Base-by-base conservation (phyloP, 1,284 basidiomycete genomes). In the Mixia osmundae region DNA sequence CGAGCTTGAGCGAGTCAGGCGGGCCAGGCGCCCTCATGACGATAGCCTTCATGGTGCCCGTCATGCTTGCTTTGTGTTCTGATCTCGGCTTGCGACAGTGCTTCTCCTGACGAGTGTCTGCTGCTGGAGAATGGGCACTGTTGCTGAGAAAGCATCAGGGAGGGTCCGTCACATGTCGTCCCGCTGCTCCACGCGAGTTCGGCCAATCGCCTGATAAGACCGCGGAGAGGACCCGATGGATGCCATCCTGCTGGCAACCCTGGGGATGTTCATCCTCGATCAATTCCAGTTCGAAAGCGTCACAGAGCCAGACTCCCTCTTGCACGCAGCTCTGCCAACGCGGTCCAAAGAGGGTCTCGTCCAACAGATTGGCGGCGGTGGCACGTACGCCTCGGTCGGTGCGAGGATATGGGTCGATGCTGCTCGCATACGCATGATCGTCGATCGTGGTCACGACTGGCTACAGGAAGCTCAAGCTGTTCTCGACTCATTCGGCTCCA, bases 191-290 rank as follows among this genome's bases (percentile, higher is more conserved):
- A n/a, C n/a, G n/a, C n/a, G n/a, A n/a, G n/a, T n/a, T n/a, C n/a
- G n/a, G n/a, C n/a, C n/a, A n/a, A n/a, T n/a, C n/a, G n/a, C n/a
- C n/a, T n/a, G n/a, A n/a, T n/a, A n/a, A n/a, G n/a, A n/a, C n/a
- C n/a, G n/a, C n/a, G n/a, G n/a, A n/a, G n/a, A n/a, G n/a, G n/a
- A n/a, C n/a, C n/a, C n/a, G n/a, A n/a, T n/a, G n/a, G n/a, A n/a
- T n/a, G n/a, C n/a, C n/a, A n/a, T n/a, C n/a, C n/a, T n/a, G n/a
- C 14, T 7, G 6, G 33, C 40, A 7, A 50, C 50, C 3, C 42
- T 52, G 32, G 82, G 80, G n/a, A 72, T 82, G 71, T 82, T 85
- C 58, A 83, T 87, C 46, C 69, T 87, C 44, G 82, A 87, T 54
- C 67, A 76, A 43, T 75, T 82, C 49, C 61, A 65, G 15, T 74